Conservation (phyloP, 192 early-diverging fungal species). For the Coemansia asiatica region DNA sequence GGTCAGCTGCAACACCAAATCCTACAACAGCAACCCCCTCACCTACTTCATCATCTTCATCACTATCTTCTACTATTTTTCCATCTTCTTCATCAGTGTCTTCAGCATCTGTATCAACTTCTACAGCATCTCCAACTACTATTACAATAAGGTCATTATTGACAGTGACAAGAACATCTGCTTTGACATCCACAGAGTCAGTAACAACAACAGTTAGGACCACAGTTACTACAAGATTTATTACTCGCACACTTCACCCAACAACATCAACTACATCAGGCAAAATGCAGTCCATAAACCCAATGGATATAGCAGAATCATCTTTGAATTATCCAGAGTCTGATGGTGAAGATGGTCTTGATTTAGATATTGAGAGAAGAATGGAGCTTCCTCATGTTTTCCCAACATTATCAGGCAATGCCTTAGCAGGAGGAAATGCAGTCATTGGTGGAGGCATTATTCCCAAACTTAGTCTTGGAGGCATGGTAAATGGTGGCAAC, state of each 20-base stretch:
- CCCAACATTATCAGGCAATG: constrained; percentile 11
- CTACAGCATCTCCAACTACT: constrained; percentile 5
- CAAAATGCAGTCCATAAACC: neutral
- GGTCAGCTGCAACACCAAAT: neutral
- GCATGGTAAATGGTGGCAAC: constrained; percentile 5
- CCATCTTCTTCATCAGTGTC: neutral
- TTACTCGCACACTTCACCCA: constrained; percentile 2
- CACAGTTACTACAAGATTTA: constrained; percentile 7
- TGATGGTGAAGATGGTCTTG: neutral
- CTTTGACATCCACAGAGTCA: neutral
- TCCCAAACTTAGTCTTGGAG: constrained; percentile 3
- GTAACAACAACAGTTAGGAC: neutral
- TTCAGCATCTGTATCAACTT: neutral
- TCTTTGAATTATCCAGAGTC: neutral
- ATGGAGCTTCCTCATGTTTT: neutral
- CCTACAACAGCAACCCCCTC: neutral
- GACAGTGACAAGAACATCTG: neutral
- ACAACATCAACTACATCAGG: neutral
- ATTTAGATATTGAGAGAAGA: constrained; percentile 1
- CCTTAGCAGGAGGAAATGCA: neutral
- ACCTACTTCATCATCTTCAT: neutral
- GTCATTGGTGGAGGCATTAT: constrained; percentile 9
- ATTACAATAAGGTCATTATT: neutral
- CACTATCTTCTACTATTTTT: neutral
- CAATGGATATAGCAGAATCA: neutral